phyloP scores from a whole-genome alignment of 768 basidiomycete genomes.

The Suillus sp. region DNA sequence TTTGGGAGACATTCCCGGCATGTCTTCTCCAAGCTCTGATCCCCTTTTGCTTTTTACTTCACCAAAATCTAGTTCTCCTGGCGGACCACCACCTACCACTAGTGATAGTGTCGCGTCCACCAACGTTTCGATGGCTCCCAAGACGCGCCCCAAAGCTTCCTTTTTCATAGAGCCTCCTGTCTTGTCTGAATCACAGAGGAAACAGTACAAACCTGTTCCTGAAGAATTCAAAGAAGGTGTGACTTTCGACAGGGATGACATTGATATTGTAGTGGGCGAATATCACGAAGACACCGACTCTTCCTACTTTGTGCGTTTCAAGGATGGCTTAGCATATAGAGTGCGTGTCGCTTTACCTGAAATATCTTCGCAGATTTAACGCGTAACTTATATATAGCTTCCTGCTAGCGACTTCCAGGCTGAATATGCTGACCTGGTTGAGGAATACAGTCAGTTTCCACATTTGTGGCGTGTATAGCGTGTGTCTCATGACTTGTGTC shows the following conservation, averaged over 20 bases:
- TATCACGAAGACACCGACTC: constrained; percentile 38
- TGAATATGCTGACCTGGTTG: constrained; percentile 47
- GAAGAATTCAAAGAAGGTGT: constrained; percentile 38
- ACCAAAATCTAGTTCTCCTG: constrained; percentile 17
- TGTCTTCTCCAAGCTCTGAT: constrained; percentile 21
- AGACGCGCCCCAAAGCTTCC: constrained; percentile 16
- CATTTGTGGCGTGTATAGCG: background rate
- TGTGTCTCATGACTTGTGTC: constrained; percentile 8
- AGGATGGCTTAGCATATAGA: constrained; percentile 58
- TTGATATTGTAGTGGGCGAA: constrained; percentile 62
- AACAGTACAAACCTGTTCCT: constrained; percentile 42
- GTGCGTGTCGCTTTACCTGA: constrained; percentile 36
- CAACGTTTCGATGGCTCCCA: constrained; percentile 5
- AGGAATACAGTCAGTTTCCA: constrained; percentile 53
- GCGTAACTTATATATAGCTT: constrained; percentile 39
- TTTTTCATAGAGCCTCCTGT: constrained; percentile 43
- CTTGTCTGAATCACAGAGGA: constrained; percentile 41
- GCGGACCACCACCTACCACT: constrained; percentile 13
- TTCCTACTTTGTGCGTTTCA: constrained; percentile 64
- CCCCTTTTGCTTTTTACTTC: constrained; percentile 22
- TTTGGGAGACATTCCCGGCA: constrained; percentile 12
- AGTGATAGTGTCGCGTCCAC: constrained; percentile 13
- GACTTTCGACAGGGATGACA: constrained; percentile 31
- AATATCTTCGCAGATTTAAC: background rate
- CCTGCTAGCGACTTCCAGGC: constrained; percentile 40